Evolutionary conservation across 495 filamentous ascomycete genomes (phyloP).

Genomic region (Penicillium pancosmium): DNA sequence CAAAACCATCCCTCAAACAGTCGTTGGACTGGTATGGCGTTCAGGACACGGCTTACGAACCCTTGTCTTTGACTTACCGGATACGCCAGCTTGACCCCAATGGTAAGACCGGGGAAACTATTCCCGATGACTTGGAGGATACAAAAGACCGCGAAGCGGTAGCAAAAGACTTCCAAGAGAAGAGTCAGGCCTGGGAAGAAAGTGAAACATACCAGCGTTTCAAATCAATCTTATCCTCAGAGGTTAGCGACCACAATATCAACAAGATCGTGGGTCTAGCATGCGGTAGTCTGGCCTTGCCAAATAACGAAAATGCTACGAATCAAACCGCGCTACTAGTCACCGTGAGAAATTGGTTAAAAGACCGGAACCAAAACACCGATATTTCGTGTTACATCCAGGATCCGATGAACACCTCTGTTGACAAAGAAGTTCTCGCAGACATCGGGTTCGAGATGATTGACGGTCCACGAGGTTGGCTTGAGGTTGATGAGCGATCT

Average conservation of each 20-base stretch:
- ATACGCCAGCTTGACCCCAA: no score
- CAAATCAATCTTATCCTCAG: conserved; percentile 3
- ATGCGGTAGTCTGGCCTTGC: conserved; percentile 1
- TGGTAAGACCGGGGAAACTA: no score
- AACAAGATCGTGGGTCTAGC: conserved; percentile 9
- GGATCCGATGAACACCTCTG: conserved; percentile 32
- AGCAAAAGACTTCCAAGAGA: conserved; percentile 1
- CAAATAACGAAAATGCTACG: neutral
- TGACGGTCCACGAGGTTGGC: conserved; percentile 35
- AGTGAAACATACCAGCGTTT: conserved; percentile 4
- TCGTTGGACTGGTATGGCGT: no score
- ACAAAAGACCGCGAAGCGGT: neutral
- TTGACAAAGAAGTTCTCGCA: conserved; percentile 22
- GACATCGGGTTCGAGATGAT: conserved; percentile 25
- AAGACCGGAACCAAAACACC: neutral
- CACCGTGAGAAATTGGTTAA: neutral
- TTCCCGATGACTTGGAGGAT: no score
- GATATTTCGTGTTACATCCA: conserved; percentile 30
- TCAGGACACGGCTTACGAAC: no score
- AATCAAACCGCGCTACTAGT: neutral
- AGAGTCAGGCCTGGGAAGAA: conserved; percentile 5
- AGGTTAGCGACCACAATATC: neutral
- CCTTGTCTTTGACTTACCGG: no score
- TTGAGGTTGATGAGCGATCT: conserved; percentile 32
- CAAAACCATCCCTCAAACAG: no score